Conservation (phyloP, 305 asterid species). For the Fraxinus xanthoxyloides region DNA sequence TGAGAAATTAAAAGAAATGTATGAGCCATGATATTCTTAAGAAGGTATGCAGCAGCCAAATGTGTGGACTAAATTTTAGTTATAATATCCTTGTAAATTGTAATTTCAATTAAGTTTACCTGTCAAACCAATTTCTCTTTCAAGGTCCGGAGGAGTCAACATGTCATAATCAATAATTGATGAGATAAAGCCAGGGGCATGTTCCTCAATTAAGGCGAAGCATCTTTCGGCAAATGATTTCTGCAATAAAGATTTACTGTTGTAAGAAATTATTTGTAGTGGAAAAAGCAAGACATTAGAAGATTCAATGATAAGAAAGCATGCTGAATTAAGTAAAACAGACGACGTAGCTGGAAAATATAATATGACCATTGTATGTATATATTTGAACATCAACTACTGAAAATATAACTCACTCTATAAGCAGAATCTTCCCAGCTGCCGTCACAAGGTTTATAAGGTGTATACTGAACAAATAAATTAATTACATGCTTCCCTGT, state of each 20-base stretch:
- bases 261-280: constrained; percentile 4
- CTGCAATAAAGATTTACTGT: constrained; percentile 34
- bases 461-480: constrained; percentile 92
- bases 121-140: constrained; percentile 81
- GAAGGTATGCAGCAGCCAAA: constrained; percentile 1
- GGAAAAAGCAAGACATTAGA: neutral
- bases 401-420: constrained; percentile 53
- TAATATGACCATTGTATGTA: neutral
- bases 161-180: constrained; percentile 86
- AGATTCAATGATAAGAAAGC: neutral
- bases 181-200: constrained; percentile 84
- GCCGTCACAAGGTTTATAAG: constrained; percentile 84
- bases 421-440: constrained; percentile 90
- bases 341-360: constrained; percentile 9
- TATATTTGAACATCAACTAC: constrained; percentile 4
- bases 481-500: constrained; percentile 87
- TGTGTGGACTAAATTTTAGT: neutral
- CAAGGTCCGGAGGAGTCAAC: constrained; percentile 97
- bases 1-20: constrained; percentile 26
- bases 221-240: constrained; percentile 78
- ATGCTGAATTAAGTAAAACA: neutral
- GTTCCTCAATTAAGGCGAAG: constrained; percentile 74
- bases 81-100: neutral
- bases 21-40: neutral
- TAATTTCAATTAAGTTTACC: constrained; percentile 37